Evolutionary conservation across 192 early-diverging fungal species (phyloP).

Genomic region (Coemansia sp.): DNA sequence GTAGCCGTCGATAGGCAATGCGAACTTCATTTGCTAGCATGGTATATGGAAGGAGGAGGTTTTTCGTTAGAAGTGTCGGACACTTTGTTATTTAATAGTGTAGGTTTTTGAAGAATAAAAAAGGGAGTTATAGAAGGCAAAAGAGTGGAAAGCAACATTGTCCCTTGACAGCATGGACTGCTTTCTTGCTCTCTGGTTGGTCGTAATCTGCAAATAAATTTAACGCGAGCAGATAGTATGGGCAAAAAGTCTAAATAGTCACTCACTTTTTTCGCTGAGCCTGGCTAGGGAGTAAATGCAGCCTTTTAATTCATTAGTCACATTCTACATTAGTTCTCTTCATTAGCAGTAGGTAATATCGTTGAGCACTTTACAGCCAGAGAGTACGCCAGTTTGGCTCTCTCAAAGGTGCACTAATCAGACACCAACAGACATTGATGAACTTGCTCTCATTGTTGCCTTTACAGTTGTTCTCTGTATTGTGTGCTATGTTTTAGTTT

Average conservation of each 20-base stretch:
- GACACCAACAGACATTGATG: not conserved
- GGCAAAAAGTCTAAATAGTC: no score
- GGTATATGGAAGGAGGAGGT: not conserved
- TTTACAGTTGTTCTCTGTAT: no score
- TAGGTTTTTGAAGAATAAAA: not conserved
- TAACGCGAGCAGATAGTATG: no score
- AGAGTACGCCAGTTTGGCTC: not conserved
- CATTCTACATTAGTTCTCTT: not conserved
- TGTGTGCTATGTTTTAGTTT: not conserved
- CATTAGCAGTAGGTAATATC: not conserved
- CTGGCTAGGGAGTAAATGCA: not conserved
- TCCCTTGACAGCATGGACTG: no score
- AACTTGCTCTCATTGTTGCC: not conserved
- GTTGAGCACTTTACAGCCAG: not conserved
- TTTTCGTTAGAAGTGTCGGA: not conserved
- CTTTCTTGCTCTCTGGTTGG: no score
- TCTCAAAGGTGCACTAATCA: not conserved
- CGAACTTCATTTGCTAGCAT: constrained; percentile 41
- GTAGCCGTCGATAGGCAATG: constrained; percentile 39
- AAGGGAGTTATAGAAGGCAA: not conserved
- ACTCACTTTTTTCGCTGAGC: not conserved
- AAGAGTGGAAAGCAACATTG: no score
- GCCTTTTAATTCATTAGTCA: not conserved
- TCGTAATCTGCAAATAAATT: no score
- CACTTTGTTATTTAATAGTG: not conserved